Evolutionary conservation across 1,284 basidiomycete species (phyloP).

Genomic region (Ceratobasidium sp.): DNA sequence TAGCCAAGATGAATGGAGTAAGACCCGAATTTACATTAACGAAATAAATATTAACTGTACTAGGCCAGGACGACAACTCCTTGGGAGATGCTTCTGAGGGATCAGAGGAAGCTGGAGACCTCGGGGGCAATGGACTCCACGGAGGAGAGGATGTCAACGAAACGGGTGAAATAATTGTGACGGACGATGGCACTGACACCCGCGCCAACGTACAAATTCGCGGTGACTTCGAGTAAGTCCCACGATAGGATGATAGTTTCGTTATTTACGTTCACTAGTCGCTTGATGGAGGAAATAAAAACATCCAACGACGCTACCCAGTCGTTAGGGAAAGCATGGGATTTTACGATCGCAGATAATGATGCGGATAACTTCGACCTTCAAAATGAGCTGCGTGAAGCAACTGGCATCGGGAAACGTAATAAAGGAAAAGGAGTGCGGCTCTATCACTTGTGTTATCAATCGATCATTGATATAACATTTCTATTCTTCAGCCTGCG

Average conservation of each 20-base stretch:
- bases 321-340: conserved; percentile 73
- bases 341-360: conserved; percentile 62
- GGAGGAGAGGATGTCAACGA: neutral
- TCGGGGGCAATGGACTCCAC: conserved; percentile 37
- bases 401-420: conserved; percentile 76
- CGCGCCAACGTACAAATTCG: conserved; percentile 47
- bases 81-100: conserved; percentile 12
- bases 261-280: conserved; percentile 59
- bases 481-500: conserved; percentile 54
- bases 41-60: too few species aligned
- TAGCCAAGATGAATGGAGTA: too few species aligned
- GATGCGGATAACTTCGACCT: conserved; percentile 77
- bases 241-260: neutral
- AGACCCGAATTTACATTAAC: too few species aligned
- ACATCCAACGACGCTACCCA: conserved; percentile 64
- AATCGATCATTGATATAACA: neutral
- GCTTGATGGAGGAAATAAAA: conserved; percentile 69
- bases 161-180: neutral
- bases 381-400: conserved; percentile 75
- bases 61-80: too few species aligned
- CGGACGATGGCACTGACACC: neutral
- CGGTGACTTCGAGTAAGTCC: conserved; percentile 62
- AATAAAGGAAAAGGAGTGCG: conserved; percentile 60
- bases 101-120: conserved; percentile 47
- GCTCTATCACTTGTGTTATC: conserved; percentile 46